phyloP scores from a whole-genome alignment of 2,329 filamentous ascomycete genomes.

The Venturia effusa region DNA sequence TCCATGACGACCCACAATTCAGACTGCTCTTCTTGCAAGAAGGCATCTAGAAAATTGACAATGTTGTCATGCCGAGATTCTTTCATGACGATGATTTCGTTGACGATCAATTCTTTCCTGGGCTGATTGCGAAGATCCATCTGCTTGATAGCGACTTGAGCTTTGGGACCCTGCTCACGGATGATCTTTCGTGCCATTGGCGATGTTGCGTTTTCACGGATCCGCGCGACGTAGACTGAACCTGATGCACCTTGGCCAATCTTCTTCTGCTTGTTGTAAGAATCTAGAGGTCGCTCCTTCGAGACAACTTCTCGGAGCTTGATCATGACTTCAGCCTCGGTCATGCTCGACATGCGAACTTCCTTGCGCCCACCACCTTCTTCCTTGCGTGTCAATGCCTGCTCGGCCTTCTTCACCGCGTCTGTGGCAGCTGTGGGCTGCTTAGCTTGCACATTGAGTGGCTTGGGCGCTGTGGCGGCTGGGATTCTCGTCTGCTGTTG shows the following conservation, averaged over 20 bases:
- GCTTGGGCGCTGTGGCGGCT: slow-evolving; percentile 40
- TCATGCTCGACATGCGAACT: slow-evolving; percentile 97
- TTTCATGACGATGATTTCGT: slow-evolving; percentile 99
- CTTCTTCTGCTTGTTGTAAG: slow-evolving; percentile 99
- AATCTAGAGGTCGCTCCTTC: slow-evolving; percentile 86
- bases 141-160: slow-evolving; percentile 96
- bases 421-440: slow-evolving; percentile 42
- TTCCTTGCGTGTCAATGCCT: slow-evolving; percentile 62
- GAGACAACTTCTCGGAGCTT: slow-evolving; percentile 90
- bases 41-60: slow-evolving; percentile 96
- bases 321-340: slow-evolving; percentile 92
- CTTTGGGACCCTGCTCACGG: slow-evolving; percentile 65
- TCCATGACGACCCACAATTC: slow-evolving; percentile 99
- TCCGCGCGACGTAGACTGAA: slow-evolving; percentile 93
- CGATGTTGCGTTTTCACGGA: slow-evolving; percentile 83
- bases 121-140: slow-evolving; percentile 98
- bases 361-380: slow-evolving; percentile 75
- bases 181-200: slow-evolving; percentile 66
- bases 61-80: slow-evolving; percentile 97
- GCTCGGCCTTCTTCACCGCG: slow-evolving; percentile 79
- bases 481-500: slow-evolving; percentile 11
- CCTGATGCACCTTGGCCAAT: slow-evolving; percentile 97
- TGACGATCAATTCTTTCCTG: slow-evolving; percentile 95
- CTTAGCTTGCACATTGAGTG: slow-evolving; percentile 41
- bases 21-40: slow-evolving; percentile 84